These are phyloP conservation scores for Fusarium sp. DNA, from an alignment of 2,329 filamentous ascomycete species.

Conservation along the genomic window DNA sequence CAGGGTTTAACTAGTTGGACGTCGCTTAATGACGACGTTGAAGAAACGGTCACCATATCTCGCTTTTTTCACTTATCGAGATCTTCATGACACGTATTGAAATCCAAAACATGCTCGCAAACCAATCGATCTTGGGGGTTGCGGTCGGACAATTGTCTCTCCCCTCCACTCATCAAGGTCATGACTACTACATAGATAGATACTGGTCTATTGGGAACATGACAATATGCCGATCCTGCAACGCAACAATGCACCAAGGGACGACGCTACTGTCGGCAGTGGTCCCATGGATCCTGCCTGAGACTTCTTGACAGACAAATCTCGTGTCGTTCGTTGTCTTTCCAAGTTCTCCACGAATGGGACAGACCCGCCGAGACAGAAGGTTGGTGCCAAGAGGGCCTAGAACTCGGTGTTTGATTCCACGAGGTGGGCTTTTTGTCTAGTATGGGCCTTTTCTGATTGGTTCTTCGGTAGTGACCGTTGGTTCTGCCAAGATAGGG, in stretches of 20 bases:
- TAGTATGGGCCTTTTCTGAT: slow-evolving; percentile 11
- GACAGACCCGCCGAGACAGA: neutral
- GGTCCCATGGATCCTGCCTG: neutral
- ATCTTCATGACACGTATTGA: slow-evolving; percentile 10
- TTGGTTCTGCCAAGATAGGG: slow-evolving; percentile 16
- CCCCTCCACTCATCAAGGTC: too few relatives aligned
- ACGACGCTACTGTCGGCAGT: slow-evolving; percentile 39
- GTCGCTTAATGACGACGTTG: slow-evolving; percentile 19
- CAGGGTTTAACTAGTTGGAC: slow-evolving; percentile 7
- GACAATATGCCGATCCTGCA: slow-evolving; percentile 25
- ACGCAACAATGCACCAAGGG: slow-evolving; percentile 15
- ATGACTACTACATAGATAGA: neutral
- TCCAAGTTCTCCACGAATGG: slow-evolving; percentile 20
- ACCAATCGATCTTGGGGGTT: slow-evolving; percentile 26
- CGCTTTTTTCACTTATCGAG: neutral
- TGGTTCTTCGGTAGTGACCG: slow-evolving; percentile 34
- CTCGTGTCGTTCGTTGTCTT: neutral
- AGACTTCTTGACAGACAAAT: neutral
- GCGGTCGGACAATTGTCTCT: slow-evolving; percentile 6
- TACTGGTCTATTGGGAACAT: neutral
- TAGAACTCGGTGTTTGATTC: slow-evolving; percentile 33
- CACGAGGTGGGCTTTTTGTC: slow-evolving; percentile 1
- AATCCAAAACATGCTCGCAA: slow-evolving; percentile 2
- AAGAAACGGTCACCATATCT: slow-evolving; percentile 6
- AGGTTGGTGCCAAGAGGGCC: slow-evolving; percentile 35